A percentile compares a stretch with the other conserved stretches of the same genome.
These are phyloP conservation scores for Reutealis trisperma DNA, from an alignment of 345 rosid species.

Conservation along the genomic window DNA sequence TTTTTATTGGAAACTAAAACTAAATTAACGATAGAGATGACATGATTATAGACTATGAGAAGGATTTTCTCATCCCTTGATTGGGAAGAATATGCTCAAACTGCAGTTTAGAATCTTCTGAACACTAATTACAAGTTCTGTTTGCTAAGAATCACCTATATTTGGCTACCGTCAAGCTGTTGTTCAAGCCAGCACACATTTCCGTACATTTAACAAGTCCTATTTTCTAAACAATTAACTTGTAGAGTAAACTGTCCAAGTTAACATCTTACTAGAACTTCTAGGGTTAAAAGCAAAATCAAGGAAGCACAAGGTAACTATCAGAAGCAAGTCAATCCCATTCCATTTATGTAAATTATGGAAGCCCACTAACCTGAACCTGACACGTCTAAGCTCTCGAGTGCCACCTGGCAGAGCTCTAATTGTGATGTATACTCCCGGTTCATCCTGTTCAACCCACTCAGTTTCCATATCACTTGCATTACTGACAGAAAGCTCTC, in stretches of 20 bases:
- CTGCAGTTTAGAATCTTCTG: neutral
- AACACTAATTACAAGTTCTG: neutral
- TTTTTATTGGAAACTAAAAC: neutral
- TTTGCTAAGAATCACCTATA: neutral
- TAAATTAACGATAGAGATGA: neutral
- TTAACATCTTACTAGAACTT: neutral
- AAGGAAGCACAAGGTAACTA: neutral
- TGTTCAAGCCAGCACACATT: neutral
- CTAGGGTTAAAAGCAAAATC: neutral
- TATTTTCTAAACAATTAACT: neutral
- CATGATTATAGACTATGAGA: neutral
- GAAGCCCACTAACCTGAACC: conserved; percentile 69
- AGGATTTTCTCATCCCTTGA: neutral
- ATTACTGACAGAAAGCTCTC: conserved; percentile 81
- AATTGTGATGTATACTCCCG: conserved; percentile 90
- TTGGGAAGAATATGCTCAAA: neutral
- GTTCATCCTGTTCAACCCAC: conserved; percentile 97
- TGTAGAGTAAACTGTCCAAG: too few species aligned
- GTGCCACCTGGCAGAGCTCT: conserved; percentile 72
- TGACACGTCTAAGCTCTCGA: conserved; percentile 90
- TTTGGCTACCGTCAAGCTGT: neutral
- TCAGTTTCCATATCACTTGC: conserved; percentile 90
- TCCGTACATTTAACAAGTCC: neutral
- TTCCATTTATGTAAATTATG: neutral
- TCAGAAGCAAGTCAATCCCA: neutral